A percentile compares a stretch with the other conserved stretches of the same genome.
Conservation (phyloP, 306 rosid genomes). For the Dicorynia guianensis region DNA sequence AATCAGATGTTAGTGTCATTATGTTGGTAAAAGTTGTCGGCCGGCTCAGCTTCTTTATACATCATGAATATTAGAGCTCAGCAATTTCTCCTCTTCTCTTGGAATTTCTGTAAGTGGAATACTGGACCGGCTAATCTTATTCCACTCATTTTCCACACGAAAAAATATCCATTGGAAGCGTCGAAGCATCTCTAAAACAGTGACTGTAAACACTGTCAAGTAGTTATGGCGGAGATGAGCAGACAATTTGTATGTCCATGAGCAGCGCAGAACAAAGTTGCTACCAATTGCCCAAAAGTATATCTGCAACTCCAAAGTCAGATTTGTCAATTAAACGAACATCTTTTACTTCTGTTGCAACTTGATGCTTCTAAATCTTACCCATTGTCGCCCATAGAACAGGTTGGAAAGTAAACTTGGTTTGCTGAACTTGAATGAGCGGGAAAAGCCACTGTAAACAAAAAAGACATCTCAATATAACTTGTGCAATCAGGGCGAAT, state of each 20-base stretch:
- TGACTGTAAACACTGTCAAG: slow-evolving; percentile 77
- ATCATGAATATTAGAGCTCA: slow-evolving; percentile 62
- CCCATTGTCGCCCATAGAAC: slow-evolving; percentile 83
- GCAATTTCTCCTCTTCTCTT: slow-evolving; percentile 74
- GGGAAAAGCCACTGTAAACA: slow-evolving; percentile 77
- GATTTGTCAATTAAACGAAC: slow-evolving; percentile 32
- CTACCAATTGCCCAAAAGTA: slow-evolving; percentile 88
- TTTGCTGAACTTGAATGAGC: slow-evolving; percentile 86
- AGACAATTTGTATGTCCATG: slow-evolving; percentile 95
- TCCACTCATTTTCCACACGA: slow-evolving; percentile 94
- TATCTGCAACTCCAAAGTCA: slow-evolving; percentile 58
- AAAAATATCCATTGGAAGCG: slow-evolving; percentile 97
- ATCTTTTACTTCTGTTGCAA: neutral
- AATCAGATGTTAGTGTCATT: slow-evolving; percentile 33
- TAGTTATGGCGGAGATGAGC: slow-evolving; percentile 98
- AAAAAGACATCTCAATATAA: slow-evolving; percentile 13
- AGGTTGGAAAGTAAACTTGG: slow-evolving; percentile 63
- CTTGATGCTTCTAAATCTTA: slow-evolving; percentile 42
- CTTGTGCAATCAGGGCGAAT: neutral
- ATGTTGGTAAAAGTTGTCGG: slow-evolving; percentile 44
- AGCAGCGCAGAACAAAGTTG: slow-evolving; percentile 85
- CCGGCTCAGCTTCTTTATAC: slow-evolving; percentile 55
- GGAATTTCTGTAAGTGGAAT: slow-evolving; percentile 72
- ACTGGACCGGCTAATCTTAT: slow-evolving; percentile 71
- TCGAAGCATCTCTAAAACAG: slow-evolving; percentile 83